Conservation (phyloP, 495 filamentous ascomycete species). For the Penicillium dipodomyicola region DNA sequence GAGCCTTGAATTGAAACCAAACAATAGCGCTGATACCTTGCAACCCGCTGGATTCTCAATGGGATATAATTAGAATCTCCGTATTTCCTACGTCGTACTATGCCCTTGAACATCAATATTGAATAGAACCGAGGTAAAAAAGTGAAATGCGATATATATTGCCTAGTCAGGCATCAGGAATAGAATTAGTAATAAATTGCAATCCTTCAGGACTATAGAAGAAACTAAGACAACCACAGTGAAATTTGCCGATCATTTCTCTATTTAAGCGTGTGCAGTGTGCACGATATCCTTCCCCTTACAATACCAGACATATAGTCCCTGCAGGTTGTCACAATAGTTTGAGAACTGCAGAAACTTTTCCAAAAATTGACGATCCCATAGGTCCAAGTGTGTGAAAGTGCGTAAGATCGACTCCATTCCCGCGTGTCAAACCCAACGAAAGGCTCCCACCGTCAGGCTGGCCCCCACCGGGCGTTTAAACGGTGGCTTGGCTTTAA, state of each 20-base stretch:
- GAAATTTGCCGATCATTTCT: slow-evolving; percentile 1
- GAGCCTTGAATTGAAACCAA: neutral
- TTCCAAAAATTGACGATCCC: neutral
- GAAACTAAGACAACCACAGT: neutral
- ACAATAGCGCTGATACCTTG: neutral
- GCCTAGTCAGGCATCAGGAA: too few species aligned
- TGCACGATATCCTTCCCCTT: neutral
- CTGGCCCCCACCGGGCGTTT: slow-evolving; percentile 26
- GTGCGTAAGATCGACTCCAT: slow-evolving; percentile 28
- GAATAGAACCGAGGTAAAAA: neutral
- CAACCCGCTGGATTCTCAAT: neutral
- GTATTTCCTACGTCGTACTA: neutral
- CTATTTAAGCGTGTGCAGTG: neutral
- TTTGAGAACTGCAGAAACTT: neutral
- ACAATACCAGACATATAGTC: neutral
- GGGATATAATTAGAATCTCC: neutral
- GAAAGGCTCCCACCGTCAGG: slow-evolving; percentile 3
- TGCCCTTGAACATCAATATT: neutral
- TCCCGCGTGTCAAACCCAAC: slow-evolving; percentile 25
- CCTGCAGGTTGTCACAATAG: neutral
- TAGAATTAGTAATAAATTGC: neutral
- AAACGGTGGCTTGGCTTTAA: slow-evolving; percentile 21
- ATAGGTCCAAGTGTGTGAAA: neutral
- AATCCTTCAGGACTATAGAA: neutral
- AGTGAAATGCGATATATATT: neutral